These are phyloP conservation scores for Leptomonas pyrrhocoris DNA, from an alignment of 208 protist species.

Conservation along the genomic window DNA sequence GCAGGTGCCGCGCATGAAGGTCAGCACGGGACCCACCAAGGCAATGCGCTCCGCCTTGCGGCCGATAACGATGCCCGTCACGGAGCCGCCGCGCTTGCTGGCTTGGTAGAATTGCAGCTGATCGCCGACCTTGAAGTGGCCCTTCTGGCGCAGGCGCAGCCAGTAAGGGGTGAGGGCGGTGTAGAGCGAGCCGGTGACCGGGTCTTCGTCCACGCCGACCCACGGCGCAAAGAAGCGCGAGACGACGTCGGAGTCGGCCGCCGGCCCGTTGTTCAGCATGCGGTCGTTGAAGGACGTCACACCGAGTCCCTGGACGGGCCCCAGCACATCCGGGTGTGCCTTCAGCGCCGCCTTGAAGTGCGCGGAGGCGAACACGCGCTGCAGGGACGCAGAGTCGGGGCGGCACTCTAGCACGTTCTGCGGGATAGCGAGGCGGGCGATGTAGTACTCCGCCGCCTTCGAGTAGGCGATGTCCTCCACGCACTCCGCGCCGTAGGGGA, in stretches of 20 bases:
- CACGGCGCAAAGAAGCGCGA: constrained; percentile 80
- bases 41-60: constrained; percentile 66
- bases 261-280: constrained; percentile 30
- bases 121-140: constrained; percentile 56
- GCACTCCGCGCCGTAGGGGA: constrained; percentile 45
- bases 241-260: constrained; percentile 43
- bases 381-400: constrained; percentile 30
- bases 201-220: constrained; percentile 69
- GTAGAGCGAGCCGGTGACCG: constrained; percentile 62
- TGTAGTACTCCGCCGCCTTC: constrained; percentile 45
- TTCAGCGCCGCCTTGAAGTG: constrained; percentile 37
- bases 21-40: constrained; percentile 56
- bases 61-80: constrained; percentile 65
- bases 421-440: constrained; percentile 37
- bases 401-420: constrained; percentile 42
- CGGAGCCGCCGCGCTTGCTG: constrained; percentile 50
- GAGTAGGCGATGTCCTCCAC: constrained; percentile 50
- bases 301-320: constrained; percentile 34
- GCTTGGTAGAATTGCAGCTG: constrained; percentile 63
- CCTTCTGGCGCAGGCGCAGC: constrained; percentile 47
- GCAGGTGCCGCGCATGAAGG: constrained; percentile 65
- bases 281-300: constrained; percentile 45
- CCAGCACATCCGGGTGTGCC: constrained; percentile 37
- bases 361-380: constrained; percentile 31
- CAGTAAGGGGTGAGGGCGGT: constrained; percentile 57